These are phyloP conservation scores for Cercis canadensis DNA, from an alignment of 306 rosid species.

Conservation along the genomic window DNA sequence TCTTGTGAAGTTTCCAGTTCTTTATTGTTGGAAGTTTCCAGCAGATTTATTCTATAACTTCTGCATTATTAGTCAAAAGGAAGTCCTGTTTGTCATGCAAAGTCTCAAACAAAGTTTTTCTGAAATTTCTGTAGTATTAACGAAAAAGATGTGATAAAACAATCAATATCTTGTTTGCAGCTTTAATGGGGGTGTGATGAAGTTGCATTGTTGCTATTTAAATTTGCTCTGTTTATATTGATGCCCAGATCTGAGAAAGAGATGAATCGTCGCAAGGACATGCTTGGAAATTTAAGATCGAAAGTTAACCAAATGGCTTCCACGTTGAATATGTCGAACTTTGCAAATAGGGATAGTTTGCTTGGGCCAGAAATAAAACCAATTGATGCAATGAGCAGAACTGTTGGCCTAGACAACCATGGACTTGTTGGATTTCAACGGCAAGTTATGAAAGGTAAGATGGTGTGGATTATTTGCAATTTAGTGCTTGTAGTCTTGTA, in stretches of 20 bases:
- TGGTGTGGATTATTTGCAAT: slow-evolving; percentile 37
- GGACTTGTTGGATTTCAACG: slow-evolving; percentile 91
- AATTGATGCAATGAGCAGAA: slow-evolving; percentile 77
- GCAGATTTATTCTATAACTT: background rate
- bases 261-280: slow-evolving; percentile 96
- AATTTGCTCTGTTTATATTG: slow-evolving; percentile 39
- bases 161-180: slow-evolving; percentile 20
- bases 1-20: background rate
- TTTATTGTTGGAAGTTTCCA: background rate
- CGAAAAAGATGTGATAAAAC: background rate
- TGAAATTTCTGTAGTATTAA: too few species aligned
- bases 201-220: slow-evolving; percentile 31
- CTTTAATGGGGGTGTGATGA: slow-evolving; percentile 6
- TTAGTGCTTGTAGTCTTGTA: slow-evolving; percentile 20
- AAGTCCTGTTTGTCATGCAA: too few species aligned
- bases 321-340: slow-evolving; percentile 75
- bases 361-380: slow-evolving; percentile 89
- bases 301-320: slow-evolving; percentile 94
- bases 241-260: slow-evolving; percentile 83
- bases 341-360: slow-evolving; percentile 92
- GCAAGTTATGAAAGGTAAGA: slow-evolving; percentile 83
- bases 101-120: too few species aligned
- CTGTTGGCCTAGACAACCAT: slow-evolving; percentile 81
- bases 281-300: slow-evolving; percentile 71
- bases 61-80: background rate